Conservation (phyloP, 2,329 filamentous ascomycete species). For the Sordariomycetes sp. region DNA sequence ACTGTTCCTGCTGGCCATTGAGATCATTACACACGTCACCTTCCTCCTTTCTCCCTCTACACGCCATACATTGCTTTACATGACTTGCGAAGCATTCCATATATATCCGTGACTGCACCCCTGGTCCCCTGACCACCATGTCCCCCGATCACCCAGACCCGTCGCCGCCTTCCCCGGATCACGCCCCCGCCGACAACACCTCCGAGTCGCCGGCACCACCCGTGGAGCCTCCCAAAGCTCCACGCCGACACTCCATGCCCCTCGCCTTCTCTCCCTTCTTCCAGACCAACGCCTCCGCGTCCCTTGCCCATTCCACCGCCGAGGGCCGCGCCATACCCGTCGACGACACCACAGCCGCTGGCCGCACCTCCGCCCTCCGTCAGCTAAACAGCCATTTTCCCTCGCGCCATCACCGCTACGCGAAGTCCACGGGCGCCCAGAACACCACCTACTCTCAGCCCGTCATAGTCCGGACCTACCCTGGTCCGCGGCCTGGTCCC, state of each 20-base stretch:
- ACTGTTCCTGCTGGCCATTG: not conserved
- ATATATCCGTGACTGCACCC: slow-evolving; percentile 1
- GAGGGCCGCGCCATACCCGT: slow-evolving; percentile 41
- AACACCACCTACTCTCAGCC: slow-evolving; percentile 50
- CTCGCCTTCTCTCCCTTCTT: slow-evolving; percentile 34
- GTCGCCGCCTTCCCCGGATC: not conserved
- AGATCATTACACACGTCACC: not conserved
- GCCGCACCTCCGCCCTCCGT: slow-evolving; percentile 45
- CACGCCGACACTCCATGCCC: slow-evolving; percentile 18
- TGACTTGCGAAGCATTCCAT: not conserved
- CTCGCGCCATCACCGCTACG: slow-evolving; percentile 36
- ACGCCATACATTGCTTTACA: not conserved
- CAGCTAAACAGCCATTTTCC: slow-evolving; percentile 46
- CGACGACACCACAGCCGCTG: slow-evolving; percentile 37
- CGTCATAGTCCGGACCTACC: slow-evolving; percentile 53
- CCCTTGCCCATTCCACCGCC: slow-evolving; percentile 38
- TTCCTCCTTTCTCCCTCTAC: not conserved
- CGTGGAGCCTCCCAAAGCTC: not conserved
- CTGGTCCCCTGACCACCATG: not conserved
- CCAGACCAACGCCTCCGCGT: slow-evolving; percentile 36
- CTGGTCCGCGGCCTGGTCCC: slow-evolving; percentile 22
- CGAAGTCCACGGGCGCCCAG: slow-evolving; percentile 40
- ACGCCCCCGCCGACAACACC: not conserved
- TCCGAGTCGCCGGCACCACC: not conserved
- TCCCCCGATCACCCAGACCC: not conserved